Evolutionary conservation across 371 early-diverging fungal species (phyloP).

Genomic region (Saksenaea oblongispora): DNA sequence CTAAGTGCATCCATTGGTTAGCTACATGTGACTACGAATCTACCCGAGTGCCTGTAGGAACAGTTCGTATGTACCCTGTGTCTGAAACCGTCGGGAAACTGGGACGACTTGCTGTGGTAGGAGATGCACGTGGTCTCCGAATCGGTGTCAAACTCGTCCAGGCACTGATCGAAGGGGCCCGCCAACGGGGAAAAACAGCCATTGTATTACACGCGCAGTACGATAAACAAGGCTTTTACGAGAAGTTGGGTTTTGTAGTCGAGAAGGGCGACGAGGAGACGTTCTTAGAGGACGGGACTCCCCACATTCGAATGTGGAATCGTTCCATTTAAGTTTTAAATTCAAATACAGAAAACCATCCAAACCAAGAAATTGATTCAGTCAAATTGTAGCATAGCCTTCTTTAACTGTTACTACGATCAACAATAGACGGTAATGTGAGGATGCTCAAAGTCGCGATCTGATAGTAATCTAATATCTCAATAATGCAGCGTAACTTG

Average conservation of each 20-base stretch:
- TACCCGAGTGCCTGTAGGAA: conserved; percentile 34
- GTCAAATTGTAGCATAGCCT: too few relatives aligned
- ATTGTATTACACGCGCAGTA: conserved; percentile 41
- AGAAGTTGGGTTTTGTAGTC: conserved; percentile 39
- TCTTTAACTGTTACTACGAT: too few relatives aligned
- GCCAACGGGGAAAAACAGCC: conserved; percentile 12
- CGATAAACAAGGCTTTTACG: conserved; percentile 47
- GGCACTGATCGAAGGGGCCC: conserved; percentile 24
- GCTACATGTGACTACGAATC: conserved; percentile 23
- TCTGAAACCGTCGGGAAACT: conserved; percentile 33
- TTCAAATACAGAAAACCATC: too few relatives aligned
- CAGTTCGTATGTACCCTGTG: conserved; percentile 30
- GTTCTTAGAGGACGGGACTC: conserved; percentile 43
- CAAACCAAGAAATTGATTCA: too few relatives aligned
- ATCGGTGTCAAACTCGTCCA: conserved; percentile 33
- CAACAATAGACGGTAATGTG: too few relatives aligned
- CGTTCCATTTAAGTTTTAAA: conserved; percentile 7
- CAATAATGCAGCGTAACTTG: too few relatives aligned
- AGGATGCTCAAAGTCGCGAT: too few relatives aligned
- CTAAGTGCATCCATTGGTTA: conserved; percentile 31
- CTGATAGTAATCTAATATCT: too few relatives aligned
- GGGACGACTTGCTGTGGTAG: conserved; percentile 44
- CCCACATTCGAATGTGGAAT: conserved; percentile 46
- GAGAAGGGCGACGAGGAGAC: conserved; percentile 36
- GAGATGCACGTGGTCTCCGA: conserved; percentile 33